Evolutionary conservation across 768 basidiomycete genomes (phyloP).

Genomic region (Podaxis mareebaensis): DNA sequence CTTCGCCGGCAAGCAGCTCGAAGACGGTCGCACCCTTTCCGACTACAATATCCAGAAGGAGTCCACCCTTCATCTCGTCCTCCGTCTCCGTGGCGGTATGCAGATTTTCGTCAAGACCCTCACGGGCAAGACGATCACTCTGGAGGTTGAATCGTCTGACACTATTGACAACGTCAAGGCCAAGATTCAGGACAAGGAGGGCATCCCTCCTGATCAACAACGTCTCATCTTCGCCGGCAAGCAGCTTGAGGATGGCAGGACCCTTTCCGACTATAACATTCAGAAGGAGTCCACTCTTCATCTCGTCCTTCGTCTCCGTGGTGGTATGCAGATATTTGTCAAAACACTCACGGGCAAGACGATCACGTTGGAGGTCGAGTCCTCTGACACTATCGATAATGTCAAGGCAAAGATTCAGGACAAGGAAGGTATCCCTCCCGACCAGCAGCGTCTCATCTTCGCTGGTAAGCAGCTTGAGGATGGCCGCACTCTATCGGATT

Average conservation of each 20-base stretch:
- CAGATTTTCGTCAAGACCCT: constrained; percentile 89
- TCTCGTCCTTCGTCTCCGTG: constrained; percentile 71
- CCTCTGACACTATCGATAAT: constrained; percentile 75
- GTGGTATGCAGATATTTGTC: constrained; percentile 73
- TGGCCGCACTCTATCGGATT: constrained; percentile 75
- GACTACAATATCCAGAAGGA: constrained; percentile 94
- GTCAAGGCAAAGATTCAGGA: constrained; percentile 80
- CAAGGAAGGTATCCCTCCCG: constrained; percentile 80
- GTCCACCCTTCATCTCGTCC: constrained; percentile 79
- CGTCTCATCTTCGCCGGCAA: constrained; percentile 93
- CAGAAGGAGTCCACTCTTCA: constrained; percentile 82
- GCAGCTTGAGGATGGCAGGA: constrained; percentile 93
- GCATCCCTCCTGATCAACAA: constrained; percentile 85
- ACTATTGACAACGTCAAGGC: constrained; percentile 91
- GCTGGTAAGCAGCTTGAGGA: constrained; percentile 82
- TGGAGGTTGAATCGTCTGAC: constrained; percentile 92
- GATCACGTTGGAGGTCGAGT: constrained; percentile 75
- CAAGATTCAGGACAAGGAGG: constrained; percentile 83
- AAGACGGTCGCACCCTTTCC: constrained; percentile 87
- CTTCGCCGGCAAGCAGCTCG: constrained; percentile 91
- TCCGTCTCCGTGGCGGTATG: constrained; percentile 89
- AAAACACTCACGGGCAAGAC: constrained; percentile 77
- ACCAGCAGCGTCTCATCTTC: constrained; percentile 79
- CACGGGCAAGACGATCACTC: constrained; percentile 89
- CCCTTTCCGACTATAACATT: constrained; percentile 81